Evolutionary conservation across 2,329 filamentous ascomycete genomes (phyloP), one percentile per base, ranked within the genome.

Genomic region (Coniella vitis): DNA sequence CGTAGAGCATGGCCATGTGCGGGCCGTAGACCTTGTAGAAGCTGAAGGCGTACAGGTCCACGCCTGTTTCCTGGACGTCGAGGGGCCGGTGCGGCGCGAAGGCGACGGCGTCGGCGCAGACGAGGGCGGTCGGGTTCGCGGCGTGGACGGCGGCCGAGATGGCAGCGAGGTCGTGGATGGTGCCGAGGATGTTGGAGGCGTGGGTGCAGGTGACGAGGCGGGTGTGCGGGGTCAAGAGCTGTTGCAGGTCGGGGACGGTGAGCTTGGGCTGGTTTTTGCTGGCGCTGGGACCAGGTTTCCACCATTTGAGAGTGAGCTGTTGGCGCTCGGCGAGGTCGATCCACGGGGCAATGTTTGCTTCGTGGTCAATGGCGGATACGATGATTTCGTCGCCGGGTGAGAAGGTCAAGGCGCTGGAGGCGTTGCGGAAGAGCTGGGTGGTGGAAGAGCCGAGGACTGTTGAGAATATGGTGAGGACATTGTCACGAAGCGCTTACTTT

Each of bases 21-120:
- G 87, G 86, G 0, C 86, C 87, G 60, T 86, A 90, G 2, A 90
- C 79, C 63, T 91, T 91, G 67, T 90, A 90, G 86, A 86, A 90
- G 0, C 76, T 83, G 60, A 90, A 88, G n/a, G 74, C 68, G 63
- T 90, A 91, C 56, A 90, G 83, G 60, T 91, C 87, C 0, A 85
- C 83, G 1, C 76, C 85, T 0, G 88, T 70, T 0, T 68, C 78
- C 54, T 78, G 72, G 4, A 90, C 83, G 61, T 91, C 83, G 10
- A 91, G 66, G 7, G 70, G 70, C 4, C 85, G 73, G 62, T 91
- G 87, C 0, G 87, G 87, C 0, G 86, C 86, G 58, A 81, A 88
- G 3, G 85, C 83, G 0, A 90, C 87, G 2, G 81, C 86, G 64
- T 91, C 87, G 5, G 90, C 84, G 55, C 77, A 83, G 1, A 90